These are phyloP conservation scores for Trametes maxima DNA, from an alignment of 768 basidiomycete genomes.

Conservation along the genomic window DNA sequence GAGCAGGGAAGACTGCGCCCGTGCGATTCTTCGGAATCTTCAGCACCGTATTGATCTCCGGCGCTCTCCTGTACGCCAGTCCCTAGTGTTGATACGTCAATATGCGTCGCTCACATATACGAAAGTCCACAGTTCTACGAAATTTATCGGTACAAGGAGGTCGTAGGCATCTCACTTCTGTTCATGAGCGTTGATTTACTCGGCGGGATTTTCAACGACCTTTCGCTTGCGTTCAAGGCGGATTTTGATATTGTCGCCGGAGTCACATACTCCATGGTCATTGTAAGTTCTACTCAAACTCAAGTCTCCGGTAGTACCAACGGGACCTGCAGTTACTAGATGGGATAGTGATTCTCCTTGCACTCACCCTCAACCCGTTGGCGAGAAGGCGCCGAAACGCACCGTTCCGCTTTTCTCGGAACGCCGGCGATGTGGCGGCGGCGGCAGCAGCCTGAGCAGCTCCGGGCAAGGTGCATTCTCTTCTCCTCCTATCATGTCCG, in stretches of 20 bases:
- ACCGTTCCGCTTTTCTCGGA: no score
- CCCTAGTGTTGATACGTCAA: neutral
- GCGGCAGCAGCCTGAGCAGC: no score
- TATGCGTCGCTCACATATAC: slow-evolving; percentile 29
- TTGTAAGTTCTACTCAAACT: slow-evolving; percentile 31
- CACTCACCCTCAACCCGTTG: slow-evolving; percentile 66
- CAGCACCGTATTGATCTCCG: slow-evolving; percentile 56
- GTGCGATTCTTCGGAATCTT: slow-evolving; percentile 65
- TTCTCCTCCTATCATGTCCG: no score
- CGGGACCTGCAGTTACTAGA: slow-evolving; percentile 57
- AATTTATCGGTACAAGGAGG: slow-evolving; percentile 64
- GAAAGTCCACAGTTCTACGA: slow-evolving; percentile 70
- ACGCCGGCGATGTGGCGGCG: no score
- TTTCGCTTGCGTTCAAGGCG: slow-evolving; percentile 68
- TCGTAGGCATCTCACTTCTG: slow-evolving; percentile 65
- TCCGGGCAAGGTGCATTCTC: no score
- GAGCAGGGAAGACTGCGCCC: slow-evolving; percentile 39
- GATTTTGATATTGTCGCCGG: slow-evolving; percentile 66
- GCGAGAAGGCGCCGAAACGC: slow-evolving; percentile 41
- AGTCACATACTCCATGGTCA: slow-evolving; percentile 64
- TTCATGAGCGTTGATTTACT: slow-evolving; percentile 74
- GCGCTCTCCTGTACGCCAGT: slow-evolving; percentile 45
- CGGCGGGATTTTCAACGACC: slow-evolving; percentile 69
- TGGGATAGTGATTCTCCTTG: slow-evolving; percentile 57
- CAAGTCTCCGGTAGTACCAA: neutral